Evolutionary conservation across 345 rosid genomes (phyloP), one percentile per base, ranked within the genome.

Genomic region (Acer negundo): DNA sequence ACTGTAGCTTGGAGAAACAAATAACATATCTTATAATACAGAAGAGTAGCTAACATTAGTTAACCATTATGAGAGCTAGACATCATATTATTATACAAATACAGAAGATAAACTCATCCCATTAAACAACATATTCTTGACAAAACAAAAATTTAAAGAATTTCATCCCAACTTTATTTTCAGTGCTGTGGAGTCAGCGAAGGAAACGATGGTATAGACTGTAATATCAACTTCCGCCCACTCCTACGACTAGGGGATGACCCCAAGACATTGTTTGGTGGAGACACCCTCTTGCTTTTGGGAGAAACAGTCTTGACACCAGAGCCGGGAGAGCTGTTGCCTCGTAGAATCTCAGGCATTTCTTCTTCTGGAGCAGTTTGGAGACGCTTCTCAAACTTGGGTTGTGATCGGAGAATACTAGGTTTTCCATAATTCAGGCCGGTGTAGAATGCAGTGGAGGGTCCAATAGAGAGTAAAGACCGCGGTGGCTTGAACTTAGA

Each of bases 271-370:
- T 72, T 69, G 20, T 90, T 88, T 26, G 97, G 98, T 23, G 97
- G 97, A 82, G 98, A 94, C 73, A 97, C 90, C 90, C 99, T 93
- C 91, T 94, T 97, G 81, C 94, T 84, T 85, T 94, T 97, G 51
- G 99, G 99, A 73, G 98, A 94, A 44, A 82, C 78, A 13, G 89
- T 85, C 86, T 91, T 97, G 69, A 87, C 63, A 68, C 80, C 86
- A 3, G 86, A 49, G 22, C 64, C 75, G 4, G 97, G 92, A 55
- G 94, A 74, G 63, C 66, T 53, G 78, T 78, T 83, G 70, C 81
- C 87, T 70, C 68, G 82, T 4, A 96, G 92, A 79, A 89, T 83
- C 75, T 91, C 93, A 0, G 97, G 97, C 81, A 91, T 86, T 66
- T 87, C 85, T 2, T 90, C 92, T 46, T 90, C 97, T 8, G 80